Percentiles rank a stretch among this genome's conserved stretches.
phyloP scores from a whole-genome alignment of 805 yeast species.

The Metschnikowia dekortorum region DNA sequence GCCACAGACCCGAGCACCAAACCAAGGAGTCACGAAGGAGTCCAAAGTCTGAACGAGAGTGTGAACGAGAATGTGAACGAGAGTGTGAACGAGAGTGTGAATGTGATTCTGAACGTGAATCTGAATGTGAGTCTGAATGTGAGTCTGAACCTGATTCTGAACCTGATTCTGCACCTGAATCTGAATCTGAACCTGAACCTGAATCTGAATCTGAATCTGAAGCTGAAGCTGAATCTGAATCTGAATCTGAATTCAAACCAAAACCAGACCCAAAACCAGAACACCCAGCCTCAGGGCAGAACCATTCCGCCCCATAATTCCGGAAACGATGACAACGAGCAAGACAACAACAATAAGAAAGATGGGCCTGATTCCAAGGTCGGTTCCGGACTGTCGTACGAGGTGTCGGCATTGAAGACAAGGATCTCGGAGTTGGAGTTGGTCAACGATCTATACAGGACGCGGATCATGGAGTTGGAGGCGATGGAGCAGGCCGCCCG shows the following conservation, averaged over 20 bases:
- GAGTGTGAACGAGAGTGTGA: too few species aligned
- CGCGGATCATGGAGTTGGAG: slow-evolving; percentile 81
- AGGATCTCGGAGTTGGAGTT: slow-evolving; percentile 84
- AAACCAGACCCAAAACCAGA: neutral
- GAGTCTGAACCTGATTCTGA: neutral
- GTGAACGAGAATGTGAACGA: too few species aligned
- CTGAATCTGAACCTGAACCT: neutral
- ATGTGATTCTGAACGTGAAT: too few species aligned
- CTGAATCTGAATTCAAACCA: too few species aligned
- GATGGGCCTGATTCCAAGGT: slow-evolving; percentile 8
- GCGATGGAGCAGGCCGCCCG: slow-evolving; percentile 56
- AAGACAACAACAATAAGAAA: slow-evolving; percentile 11
- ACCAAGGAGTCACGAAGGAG: neutral
- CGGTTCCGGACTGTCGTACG: slow-evolving; percentile 18
- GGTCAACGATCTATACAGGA: slow-evolving; percentile 81
- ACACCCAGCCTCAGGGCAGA: neutral
- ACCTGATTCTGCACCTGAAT: neutral
- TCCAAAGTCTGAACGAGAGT: neutral
- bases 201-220: neutral
- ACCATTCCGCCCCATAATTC: neutral
- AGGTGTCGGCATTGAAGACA: slow-evolving; percentile 51
- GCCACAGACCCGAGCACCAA: neutral
- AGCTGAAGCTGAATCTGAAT: too few species aligned
- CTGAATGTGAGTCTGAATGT: too few species aligned
- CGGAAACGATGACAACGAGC: slow-evolving; percentile 2